Base-by-base conservation (phyloP, 2,329 filamentous ascomycete genomes). In the Cercospora janseana region DNA sequence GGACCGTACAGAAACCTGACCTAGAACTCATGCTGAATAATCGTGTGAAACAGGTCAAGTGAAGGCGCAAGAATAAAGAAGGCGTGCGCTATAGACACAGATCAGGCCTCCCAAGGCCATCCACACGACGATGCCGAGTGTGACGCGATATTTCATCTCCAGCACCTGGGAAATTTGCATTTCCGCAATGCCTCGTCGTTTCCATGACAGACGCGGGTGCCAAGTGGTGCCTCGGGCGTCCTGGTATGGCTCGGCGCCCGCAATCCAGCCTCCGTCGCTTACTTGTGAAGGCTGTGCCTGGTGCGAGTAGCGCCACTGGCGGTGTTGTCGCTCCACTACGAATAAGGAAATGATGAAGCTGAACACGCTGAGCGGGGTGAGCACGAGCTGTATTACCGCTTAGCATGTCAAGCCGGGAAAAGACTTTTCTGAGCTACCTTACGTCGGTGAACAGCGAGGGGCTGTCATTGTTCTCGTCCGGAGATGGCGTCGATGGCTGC, bases 271-370 rank as follows among this genome's bases (percentile, higher is more conserved):
- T 57, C 63, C 57, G 28, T 59, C 66, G 55, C 60, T 71, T 21
- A 43, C 43, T 29, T 56, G 40, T 68, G 46, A 61, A 69, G 69
- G 45, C 70, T 49, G 49, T 18, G 63, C 56, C 54, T 65, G 66
- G 51, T 70, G 60, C 53, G 63, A 61, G 51, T 67, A 59, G 23
- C 67, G 82, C 74, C 66, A 74, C 63, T 61, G 73, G 62, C 60
- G 80, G 69, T 75, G 81, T 51, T 74, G 74, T 43, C 76, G 70
- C 69, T 87, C 83, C 34, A 87, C 76, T 44, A 85, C 67, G 63
- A 77, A 75, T 37, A 87, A 77, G 2, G 83, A 86, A 56, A 86
- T 37, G 32, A 88, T 66, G 68, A 87, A 86, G 16, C 81, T 78
- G 43, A 81, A 71, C 64, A 86, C 79, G 56, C 81, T 75, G 54